Conservation (phyloP, 768 basidiomycete genomes). For the Hortiboletus campestris region DNA sequence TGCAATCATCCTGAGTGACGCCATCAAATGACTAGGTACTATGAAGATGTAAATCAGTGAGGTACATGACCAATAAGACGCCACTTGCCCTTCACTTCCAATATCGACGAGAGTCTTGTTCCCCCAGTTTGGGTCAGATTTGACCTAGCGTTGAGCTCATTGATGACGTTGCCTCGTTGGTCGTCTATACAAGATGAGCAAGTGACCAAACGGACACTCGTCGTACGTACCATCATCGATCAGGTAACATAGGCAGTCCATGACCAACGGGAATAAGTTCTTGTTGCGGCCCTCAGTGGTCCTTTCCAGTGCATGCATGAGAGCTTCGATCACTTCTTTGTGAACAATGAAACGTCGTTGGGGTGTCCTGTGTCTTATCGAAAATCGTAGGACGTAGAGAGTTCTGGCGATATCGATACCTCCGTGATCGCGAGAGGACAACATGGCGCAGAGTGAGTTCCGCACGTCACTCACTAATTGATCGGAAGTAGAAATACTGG, state of each 20-base stretch:
- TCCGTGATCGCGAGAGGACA: background rate
- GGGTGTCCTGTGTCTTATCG: background rate
- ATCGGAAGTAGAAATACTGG: background rate
- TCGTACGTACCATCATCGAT: background rate
- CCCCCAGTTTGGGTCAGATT: background rate
- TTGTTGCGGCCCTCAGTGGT: too few relatives aligned
- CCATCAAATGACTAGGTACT: constrained; percentile 1
- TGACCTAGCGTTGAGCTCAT: background rate
- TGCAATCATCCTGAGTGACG: constrained; percentile 1
- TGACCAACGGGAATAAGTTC: background rate
- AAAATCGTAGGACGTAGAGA: constrained; percentile 1
- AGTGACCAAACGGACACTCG: background rate
- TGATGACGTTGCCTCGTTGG: background rate
- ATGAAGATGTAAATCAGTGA: background rate
- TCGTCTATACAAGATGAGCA: background rate
- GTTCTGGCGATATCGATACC: background rate
- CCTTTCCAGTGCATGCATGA: background rate
- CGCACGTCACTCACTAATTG: background rate
- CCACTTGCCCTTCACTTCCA: constrained; percentile 2
- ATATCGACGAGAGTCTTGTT: background rate
- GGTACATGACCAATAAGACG: background rate
- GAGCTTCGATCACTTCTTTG: background rate
- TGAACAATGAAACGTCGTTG: background rate
- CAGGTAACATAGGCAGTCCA: background rate
- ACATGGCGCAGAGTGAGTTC: background rate